A percentile compares a stretch with the other conserved stretches of the same genome.
These are phyloP conservation scores for Ophiostoma australiae DNA, from an alignment of 2,329 filamentous ascomycete species.

Conservation along the genomic window DNA sequence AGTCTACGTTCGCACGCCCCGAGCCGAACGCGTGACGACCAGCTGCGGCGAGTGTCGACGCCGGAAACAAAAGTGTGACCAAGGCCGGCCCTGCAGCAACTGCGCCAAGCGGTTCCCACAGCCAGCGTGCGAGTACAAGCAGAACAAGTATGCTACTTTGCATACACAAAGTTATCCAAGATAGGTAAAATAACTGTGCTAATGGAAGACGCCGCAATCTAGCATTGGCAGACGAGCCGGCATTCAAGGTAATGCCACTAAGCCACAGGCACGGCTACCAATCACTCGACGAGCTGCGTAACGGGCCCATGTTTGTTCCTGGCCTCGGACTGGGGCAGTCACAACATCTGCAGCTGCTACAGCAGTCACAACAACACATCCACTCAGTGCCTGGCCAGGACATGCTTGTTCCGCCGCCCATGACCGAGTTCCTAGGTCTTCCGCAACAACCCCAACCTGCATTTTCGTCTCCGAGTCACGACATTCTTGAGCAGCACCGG, in stretches of 20 bases:
- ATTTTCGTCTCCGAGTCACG: background rate
- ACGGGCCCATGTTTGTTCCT: background rate
- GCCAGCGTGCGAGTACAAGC: background rate
- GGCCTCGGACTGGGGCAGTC: background rate
- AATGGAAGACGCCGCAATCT: background rate
- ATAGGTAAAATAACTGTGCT: background rate
- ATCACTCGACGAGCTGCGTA: background rate
- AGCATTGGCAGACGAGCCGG: background rate
- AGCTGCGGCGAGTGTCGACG: slow-evolving; percentile 47
- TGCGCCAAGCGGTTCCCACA: slow-evolving; percentile 36
- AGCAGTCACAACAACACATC: background rate
- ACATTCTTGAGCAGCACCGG: background rate
- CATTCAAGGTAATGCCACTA: background rate
- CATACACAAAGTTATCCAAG: background rate
- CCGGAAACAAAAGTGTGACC: slow-evolving; percentile 51
- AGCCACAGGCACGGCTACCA: background rate
- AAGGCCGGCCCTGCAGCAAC: slow-evolving; percentile 51
- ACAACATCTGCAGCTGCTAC: background rate
- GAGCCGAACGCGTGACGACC: slow-evolving; percentile 33
- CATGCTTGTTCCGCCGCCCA: background rate
- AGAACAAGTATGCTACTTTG: background rate
- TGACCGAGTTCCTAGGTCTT: background rate
- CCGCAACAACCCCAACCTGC: background rate
- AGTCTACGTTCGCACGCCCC: slow-evolving; percentile 21
- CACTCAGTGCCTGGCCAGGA: background rate